Evolutionary conservation across 2,329 filamentous ascomycete genomes (phyloP).

Genomic region (Colletotrichum chrysophilum): DNA sequence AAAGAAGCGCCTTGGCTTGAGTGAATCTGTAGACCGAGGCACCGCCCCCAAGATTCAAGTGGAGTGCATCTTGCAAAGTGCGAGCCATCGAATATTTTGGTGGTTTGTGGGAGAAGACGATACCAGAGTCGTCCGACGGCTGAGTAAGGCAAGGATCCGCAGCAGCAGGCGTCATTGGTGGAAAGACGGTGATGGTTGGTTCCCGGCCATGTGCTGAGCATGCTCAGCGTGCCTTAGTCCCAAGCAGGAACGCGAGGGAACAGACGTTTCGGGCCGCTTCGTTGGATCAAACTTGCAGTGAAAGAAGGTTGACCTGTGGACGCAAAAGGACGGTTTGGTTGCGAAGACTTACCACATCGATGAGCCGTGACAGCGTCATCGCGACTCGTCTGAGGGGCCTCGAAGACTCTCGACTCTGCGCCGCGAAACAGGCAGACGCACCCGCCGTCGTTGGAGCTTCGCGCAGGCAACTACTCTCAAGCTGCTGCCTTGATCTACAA

Average conservation of each 20-base stretch:
- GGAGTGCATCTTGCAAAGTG: conserved; percentile 2
- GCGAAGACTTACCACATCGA: not conserved
- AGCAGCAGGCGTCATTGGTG: conserved; percentile 5
- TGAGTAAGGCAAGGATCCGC: not conserved
- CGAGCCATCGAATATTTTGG: not conserved
- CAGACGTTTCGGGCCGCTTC: not conserved
- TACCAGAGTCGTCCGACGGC: not conserved
- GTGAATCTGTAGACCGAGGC: not conserved
- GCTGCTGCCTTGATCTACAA: not conserved
- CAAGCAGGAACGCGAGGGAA: conserved; percentile 9
- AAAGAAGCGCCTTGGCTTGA: conserved; percentile 7
- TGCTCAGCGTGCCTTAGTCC: conserved; percentile 6
- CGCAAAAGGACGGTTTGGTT: not conserved
- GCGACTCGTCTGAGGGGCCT: not conserved
- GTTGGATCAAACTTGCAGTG: not conserved
- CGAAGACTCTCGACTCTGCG: not conserved
- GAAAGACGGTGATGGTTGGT: not conserved
- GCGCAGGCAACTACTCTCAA: not conserved
- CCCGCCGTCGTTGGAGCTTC: not conserved
- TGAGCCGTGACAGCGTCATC: not conserved
- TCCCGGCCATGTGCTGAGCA: conserved; percentile 5
- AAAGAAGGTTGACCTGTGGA: not conserved
- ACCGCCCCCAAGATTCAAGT: conserved; percentile 8
- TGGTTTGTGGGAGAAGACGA: not conserved
- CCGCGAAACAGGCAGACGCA: not conserved